A percentile compares a stretch with the other conserved stretches of the same genome.
Evolutionary conservation across 225 moss, liverwort and hornwort genomes (phyloP).

Genomic region (Bryum argenteum): DNA sequence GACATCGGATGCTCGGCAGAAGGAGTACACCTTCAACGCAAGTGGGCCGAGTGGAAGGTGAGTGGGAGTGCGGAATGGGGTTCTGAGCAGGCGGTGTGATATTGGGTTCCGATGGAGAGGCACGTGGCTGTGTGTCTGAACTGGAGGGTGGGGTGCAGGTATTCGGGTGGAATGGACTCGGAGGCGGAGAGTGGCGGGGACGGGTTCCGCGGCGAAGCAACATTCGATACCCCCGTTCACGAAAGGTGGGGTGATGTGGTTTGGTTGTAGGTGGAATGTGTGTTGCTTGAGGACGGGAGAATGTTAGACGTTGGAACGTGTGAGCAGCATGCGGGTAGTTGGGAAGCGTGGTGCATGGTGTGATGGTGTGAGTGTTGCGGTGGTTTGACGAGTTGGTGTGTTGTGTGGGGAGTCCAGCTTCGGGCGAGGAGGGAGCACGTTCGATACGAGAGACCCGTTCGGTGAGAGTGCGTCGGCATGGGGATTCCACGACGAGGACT

Average conservation of each 20-base stretch:
- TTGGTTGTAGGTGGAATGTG: background rate
- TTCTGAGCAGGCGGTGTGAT: background rate
- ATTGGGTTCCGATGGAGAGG: background rate
- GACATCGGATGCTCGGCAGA: slow-evolving; percentile 58
- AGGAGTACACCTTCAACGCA: slow-evolving; percentile 55
- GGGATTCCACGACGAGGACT: slow-evolving; percentile 55
- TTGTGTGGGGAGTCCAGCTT: slow-evolving; percentile 36
- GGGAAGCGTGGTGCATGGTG: background rate
- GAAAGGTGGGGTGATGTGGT: slow-evolving; percentile 54
- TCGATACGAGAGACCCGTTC: slow-evolving; percentile 49
- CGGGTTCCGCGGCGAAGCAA: slow-evolving; percentile 63
- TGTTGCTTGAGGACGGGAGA: background rate
- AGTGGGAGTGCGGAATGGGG: slow-evolving; percentile 15
- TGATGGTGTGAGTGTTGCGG: background rate
- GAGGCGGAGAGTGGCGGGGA: slow-evolving; percentile 53
- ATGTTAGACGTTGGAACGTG: background rate
- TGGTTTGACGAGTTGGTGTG: background rate
- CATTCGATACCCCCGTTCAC: slow-evolving; percentile 63
- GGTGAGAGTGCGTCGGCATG: slow-evolving; percentile 48
- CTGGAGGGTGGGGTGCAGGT: slow-evolving; percentile 53
- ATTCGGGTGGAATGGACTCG: slow-evolving; percentile 64
- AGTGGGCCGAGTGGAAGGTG: slow-evolving; percentile 78
- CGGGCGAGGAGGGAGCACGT: slow-evolving; percentile 39
- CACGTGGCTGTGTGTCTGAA: slow-evolving; percentile 12
- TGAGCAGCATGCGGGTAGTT: background rate